Evolutionary conservation across 257 asterid genomes (phyloP), one percentile per base, ranked within the genome.

Genomic region (Fraxinus pennsylvanica): DNA sequence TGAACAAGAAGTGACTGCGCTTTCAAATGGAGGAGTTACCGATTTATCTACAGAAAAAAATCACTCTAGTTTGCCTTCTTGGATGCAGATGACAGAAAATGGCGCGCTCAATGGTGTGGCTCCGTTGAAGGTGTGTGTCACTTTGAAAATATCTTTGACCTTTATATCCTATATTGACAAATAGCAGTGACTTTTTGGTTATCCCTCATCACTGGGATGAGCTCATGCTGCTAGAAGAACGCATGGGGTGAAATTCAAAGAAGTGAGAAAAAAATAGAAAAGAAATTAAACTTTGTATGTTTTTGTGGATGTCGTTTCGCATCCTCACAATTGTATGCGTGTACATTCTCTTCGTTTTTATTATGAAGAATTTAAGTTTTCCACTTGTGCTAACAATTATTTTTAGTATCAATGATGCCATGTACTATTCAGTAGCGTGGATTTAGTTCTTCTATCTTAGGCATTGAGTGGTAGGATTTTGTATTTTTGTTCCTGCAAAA

Each of bases 1-100:
- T 78, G 87, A 87, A 68, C 89, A 88, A 87, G 96, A 90, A 82
- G 85, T 86, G 38, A 84, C 80, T 52, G 80, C 89, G 29, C 83
- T 90, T 57, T 68, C 94, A 15, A 78, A 73, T 5, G 88, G 81
- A 74, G 87, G 83, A 54, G 59, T 77, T 47, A 59, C 63, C 27
- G 50, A 81, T 63, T 87, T 92, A 39, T 72, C 86, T 38, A 79
- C 84, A 3, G 83, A 78, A 50, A 82, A 81, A 71, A 71, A 45
- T 68, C 87, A 83, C 9, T 85, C 90, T 32, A 81, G 75, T 80
- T 81, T 88, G 77, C 95, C 92, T 78, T 80, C 87, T 76, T 85
- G 91, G 91, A 52, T 89, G 87, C 91, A 88, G 65, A 79, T 74
- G 54, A 68, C 82, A 75, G 84, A 89, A 73, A 66, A 82, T n/a